A percentile compares a stretch with the other conserved stretches of the same genome.
Evolutionary conservation across 495 filamentous ascomycete species (phyloP).

Genomic region (Hyaloscypha variabilis): DNA sequence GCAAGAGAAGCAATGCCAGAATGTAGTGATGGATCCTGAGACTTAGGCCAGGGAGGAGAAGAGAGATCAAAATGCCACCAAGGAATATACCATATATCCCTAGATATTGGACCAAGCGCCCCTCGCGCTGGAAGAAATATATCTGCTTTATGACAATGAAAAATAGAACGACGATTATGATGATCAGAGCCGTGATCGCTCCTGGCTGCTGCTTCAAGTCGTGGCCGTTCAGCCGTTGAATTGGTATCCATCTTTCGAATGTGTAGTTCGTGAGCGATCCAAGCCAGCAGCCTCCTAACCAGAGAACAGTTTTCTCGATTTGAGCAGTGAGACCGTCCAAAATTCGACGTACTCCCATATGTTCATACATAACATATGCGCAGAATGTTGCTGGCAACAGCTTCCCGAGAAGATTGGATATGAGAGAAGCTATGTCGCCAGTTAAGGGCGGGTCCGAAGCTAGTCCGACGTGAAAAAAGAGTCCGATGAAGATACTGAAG

Average conservation of each 20-base stretch:
- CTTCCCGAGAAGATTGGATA: constrained; percentile 71
- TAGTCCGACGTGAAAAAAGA: constrained; percentile 79
- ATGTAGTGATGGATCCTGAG: constrained; percentile 96
- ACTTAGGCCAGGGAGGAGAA: constrained; percentile 77
- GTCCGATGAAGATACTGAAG: constrained; percentile 68
- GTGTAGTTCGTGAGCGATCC: constrained; percentile 84
- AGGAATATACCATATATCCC: constrained; percentile 69
- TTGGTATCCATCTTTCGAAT: constrained; percentile 74
- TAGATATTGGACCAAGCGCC: constrained; percentile 67
- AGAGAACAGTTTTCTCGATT: constrained; percentile 73
- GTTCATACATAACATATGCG: constrained; percentile 73
- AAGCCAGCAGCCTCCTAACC: constrained; percentile 75
- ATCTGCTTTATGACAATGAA: constrained; percentile 67
- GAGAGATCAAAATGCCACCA: constrained; percentile 59
- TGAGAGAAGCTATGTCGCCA: constrained; percentile 49
- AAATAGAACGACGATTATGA: constrained; percentile 65
- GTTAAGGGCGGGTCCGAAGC: constrained; percentile 74
- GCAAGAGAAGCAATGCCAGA: constrained; percentile 77
- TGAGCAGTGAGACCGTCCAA: constrained; percentile 64
- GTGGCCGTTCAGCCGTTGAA: constrained; percentile 73
- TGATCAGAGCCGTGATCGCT: constrained; percentile 67
- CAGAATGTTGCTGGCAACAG: constrained; percentile 78
- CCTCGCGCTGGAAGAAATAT: constrained; percentile 75
- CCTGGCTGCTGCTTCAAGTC: constrained; percentile 80
- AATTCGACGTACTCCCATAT: constrained; percentile 55